Evolutionary conservation across 305 asterid species (phyloP).

Genomic region (Ilex paraguariensis): DNA sequence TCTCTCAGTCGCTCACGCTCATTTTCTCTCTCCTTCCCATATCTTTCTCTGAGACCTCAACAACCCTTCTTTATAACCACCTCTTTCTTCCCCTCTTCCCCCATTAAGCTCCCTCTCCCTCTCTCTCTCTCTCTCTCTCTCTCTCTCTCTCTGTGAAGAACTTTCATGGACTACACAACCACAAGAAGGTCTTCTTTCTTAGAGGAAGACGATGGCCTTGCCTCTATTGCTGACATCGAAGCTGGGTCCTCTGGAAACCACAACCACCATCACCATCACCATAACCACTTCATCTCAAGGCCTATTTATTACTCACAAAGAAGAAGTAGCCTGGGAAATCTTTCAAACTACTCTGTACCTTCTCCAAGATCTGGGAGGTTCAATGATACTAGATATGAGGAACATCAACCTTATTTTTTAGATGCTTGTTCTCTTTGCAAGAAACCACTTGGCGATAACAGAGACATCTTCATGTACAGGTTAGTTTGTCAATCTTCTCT

Average conservation of each 20-base stretch:
- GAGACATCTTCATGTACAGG: constrained; percentile 41
- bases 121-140: too few relatives aligned
- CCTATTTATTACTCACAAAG: constrained; percentile 5
- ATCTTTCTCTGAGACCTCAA: neutral
- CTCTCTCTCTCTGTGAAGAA: neutral
- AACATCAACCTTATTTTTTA: constrained; percentile 14
- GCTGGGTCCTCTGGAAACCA: neutral
- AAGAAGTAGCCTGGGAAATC: constrained; percentile 1
- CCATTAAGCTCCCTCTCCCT: neutral
- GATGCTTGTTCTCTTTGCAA: constrained; percentile 22
- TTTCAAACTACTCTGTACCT: neutral
- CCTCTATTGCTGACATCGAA: constrained; percentile 1
- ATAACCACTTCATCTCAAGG: neutral
- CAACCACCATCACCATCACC: neutral
- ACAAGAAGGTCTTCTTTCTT: constrained; percentile 5
- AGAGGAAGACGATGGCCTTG: constrained; percentile 9
- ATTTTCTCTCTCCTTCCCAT: neutral
- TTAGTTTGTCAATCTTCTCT: constrained; percentile 7
- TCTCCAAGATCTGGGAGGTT: constrained; percentile 8
- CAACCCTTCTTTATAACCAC: neutral
- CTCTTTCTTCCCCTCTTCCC: neutral
- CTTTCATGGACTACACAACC: neutral
- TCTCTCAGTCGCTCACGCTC: too few relatives aligned
- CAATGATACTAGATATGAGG: constrained; percentile 1
- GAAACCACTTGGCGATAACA: constrained; percentile 8